phyloP scores from a whole-genome alignment of 345 rosid genomes.

The rapeseed (Brassica napus) region Da-Ae NC_063447.1:58242501-58243000 shows the following conservation, averaged over 20 bases:
- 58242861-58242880: not conserved
- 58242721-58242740: not conserved
- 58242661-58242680: not conserved
- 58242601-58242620: not conserved
- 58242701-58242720: not conserved
- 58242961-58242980: not conserved
- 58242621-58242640: not conserved
- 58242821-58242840: not conserved
- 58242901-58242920: not conserved
- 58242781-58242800: not conserved
- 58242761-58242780: not conserved
- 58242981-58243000: not conserved
- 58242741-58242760: not conserved
- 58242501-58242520: not conserved
- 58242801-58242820: not conserved
- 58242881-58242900: not conserved
- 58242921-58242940: not conserved
- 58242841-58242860: not conserved
- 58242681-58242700: not conserved
- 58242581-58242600: not conserved
- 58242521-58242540: not conserved
- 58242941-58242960: not conserved
- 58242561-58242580: not conserved
- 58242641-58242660: not conserved
- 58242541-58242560: not conserved